Evolutionary conservation across 306 rosid genomes (phyloP).

Genomic region (Cicer bijugum): DNA sequence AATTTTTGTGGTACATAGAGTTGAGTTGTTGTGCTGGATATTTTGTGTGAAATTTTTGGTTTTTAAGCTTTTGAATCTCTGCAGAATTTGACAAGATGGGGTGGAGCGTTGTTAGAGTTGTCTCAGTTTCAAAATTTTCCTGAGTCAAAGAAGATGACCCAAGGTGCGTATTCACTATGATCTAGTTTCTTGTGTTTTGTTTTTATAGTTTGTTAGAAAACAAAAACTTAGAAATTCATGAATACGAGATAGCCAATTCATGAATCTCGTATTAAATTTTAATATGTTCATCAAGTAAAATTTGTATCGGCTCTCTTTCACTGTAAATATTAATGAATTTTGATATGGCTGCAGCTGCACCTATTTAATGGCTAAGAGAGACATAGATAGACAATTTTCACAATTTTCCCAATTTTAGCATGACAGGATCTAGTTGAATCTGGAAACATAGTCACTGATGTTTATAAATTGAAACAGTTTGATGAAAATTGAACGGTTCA

Average conservation of each 20-base stretch:
- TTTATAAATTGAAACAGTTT: background rate
- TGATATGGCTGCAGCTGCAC: background rate
- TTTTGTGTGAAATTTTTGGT: background rate
- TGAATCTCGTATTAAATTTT: background rate
- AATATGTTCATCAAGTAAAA: background rate
- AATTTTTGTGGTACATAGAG: background rate
- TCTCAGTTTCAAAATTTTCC: constrained; percentile 77
- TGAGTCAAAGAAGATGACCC: constrained; percentile 69
- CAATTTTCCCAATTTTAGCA: background rate
- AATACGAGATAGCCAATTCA: too few species aligned
- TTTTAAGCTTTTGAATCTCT: background rate
- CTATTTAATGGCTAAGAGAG: constrained; percentile 11
- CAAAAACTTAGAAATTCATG: too few species aligned
- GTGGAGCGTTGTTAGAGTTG: constrained; percentile 76
- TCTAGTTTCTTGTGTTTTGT: background rate
- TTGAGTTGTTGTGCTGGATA: constrained; percentile 4
- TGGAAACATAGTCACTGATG: background rate
- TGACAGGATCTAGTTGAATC: background rate
- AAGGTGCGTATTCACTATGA: constrained; percentile 52
- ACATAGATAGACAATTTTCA: background rate
- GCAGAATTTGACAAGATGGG: constrained; percentile 95
- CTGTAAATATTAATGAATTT: background rate
- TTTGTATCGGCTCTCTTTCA: background rate
- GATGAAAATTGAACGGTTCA: background rate
- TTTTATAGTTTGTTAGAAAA: background rate